Conservation (phyloP, 169 alveolate genomes). For the Plasmodium knowlesi region DNA sequence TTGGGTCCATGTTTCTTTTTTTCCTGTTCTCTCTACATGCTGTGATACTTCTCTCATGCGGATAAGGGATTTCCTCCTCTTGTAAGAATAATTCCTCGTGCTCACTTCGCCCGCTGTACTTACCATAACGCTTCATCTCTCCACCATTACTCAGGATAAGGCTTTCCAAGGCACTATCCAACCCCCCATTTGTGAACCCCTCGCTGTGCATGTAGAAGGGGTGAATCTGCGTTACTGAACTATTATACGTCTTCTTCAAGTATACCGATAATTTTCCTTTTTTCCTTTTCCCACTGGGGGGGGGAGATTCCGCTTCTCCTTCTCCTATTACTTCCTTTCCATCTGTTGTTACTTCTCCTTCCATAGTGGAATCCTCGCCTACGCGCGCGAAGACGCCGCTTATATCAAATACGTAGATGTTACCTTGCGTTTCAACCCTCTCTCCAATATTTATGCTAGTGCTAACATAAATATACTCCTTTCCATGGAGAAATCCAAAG, state of each 20-base stretch:
- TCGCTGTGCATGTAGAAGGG: slow-evolving; percentile 47
- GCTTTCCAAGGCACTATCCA: neutral
- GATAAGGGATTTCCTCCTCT: neutral
- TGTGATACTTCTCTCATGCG: neutral
- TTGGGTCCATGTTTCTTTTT: neutral
- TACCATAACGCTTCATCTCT: neutral
- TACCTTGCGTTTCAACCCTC: slow-evolving; percentile 57
- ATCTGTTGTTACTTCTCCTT: neutral
- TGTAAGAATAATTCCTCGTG: neutral
- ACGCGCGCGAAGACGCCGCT: slow-evolving; percentile 1
- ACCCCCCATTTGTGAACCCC: neutral
- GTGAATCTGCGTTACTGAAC: slow-evolving; percentile 18
- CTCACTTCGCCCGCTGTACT: neutral
- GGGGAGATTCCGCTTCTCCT: neutral
- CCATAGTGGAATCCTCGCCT: neutral
- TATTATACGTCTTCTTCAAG: slow-evolving; percentile 64
- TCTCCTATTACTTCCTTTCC: neutral
- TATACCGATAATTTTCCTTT: slow-evolving; percentile 20
- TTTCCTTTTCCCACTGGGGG: neutral
- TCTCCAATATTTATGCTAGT: slow-evolving; percentile 44
- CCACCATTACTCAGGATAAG: neutral
- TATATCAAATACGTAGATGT: slow-evolving; percentile 41
- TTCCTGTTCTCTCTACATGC: neutral
- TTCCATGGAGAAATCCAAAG: slow-evolving; percentile 32
- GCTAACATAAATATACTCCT: slow-evolving; percentile 27